phyloP scores from a whole-genome alignment of 192 early-diverging fungal species.

The Coemansia sp. region DNA sequence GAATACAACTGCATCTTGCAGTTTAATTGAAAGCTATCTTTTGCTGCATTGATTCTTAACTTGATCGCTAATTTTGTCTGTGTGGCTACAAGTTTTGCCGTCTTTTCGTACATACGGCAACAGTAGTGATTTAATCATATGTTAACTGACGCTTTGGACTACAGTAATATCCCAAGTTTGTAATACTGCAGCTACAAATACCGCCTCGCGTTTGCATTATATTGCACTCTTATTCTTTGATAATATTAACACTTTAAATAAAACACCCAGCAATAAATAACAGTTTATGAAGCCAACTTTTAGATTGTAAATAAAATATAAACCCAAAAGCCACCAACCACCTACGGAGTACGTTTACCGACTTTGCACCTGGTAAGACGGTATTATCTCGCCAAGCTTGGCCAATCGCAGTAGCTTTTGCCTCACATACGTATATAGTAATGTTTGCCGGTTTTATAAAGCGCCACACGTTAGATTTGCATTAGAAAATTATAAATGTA shows the following conservation, averaged over 20 bases:
- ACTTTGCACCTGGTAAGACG: not conserved
- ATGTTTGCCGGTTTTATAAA: not conserved
- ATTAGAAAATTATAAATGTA: not conserved
- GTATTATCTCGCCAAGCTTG: not conserved
- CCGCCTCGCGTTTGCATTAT: not conserved
- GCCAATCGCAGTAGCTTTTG: not conserved
- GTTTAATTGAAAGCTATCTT: not conserved
- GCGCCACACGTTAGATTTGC: conserved; percentile 4
- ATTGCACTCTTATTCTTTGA: not conserved
- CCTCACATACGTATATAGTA: not conserved
- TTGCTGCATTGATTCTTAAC: not conserved
- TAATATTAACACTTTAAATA: not conserved
- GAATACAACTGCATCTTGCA: not conserved
- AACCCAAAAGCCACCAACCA: too few species aligned
- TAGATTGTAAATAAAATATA: too few species aligned
- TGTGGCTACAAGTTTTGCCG: not conserved
- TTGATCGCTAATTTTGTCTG: not conserved
- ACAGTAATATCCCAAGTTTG: not conserved
- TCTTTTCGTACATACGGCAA: not conserved
- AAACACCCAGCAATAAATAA: not conserved
- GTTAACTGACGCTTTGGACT: not conserved
- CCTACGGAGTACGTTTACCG: too few species aligned
- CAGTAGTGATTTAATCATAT: not conserved
- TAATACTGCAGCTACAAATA: not conserved
- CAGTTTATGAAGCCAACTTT: not conserved